Evolutionary conservation across 2,329 filamentous ascomycete genomes (phyloP), one percentile per base, ranked within the genome.

Genomic region (Sclerotinia glacialis): DNA sequence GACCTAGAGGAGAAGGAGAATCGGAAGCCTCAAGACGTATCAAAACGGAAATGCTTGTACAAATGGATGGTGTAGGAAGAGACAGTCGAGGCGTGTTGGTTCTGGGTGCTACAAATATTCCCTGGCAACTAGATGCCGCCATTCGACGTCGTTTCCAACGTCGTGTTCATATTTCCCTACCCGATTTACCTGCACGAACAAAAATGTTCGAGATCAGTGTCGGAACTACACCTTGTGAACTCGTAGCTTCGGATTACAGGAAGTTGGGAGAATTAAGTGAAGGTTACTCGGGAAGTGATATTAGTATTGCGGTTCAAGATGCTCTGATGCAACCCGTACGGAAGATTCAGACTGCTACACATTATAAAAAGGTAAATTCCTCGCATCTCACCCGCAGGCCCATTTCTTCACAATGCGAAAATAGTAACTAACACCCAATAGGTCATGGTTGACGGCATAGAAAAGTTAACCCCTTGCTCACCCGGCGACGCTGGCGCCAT

Each of bases 21-120:
- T 97, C 93, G 1, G 95, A 99, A 82, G 95, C 96, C 1, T 97
- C 93, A 63, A 87, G 95, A 69, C 90, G 95, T 77, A 99, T 99
- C 83, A 99, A 99, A 81, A 99, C 95, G 0, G 95, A 99, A 79
- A 88, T 99, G 75, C 87, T 99, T 18, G 94, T 99, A 23, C 95
- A 99, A 79, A 99, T 99, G 95, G 95, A 99, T 74, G 96, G 95
- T 80, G 95, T 99, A 12, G 96, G 95, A 70, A 94, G 96, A 70
- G 95, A 99, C 79, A 94, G 90, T 69, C 93, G 90, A 74, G 95
- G 94, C 26, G 94, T 99, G 11, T 83, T 99, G 31, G 96, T 99
- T 50, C 86, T 99, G 4, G 95, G 95, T 68, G 95, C 95, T 64
- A 99, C 95, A 66, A 99, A 99, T 77, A 98, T 99, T 69, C 95